Base-by-base conservation (phyloP, 169 alveolate genomes). In the Plasmodium gonderi region DNA sequence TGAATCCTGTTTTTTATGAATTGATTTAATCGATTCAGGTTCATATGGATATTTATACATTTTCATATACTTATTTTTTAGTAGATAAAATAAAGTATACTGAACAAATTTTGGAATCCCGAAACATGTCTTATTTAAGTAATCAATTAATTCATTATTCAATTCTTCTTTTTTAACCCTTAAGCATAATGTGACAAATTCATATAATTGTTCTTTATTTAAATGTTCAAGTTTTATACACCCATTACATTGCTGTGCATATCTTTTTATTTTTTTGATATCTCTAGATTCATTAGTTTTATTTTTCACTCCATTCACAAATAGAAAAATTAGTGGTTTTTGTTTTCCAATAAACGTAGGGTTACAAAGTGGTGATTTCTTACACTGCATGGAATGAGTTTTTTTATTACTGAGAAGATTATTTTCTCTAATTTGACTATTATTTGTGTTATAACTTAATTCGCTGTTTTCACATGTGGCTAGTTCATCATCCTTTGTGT, bases 41-140 rank as follows among this genome's bases (percentile, higher is more conserved):
- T 17, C n/a, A 20, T 9, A 68, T 29, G 51, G 49, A 11, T 14
- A 68, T 68, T 40, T 29, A 9, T 68, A 78, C 8, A 78, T 33
- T 49, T 47, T 47, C 3, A 94, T 82, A 23, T 92, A 89, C 17
- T 77, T 91, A 77, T 91, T 94, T 40, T 78, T 87, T 51, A 94
- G 54, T 4, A 94, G 67, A 60, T 91, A 94, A 60, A 82, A 91
- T 40, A 94, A 51, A 20, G 96, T 94, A 36, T 91, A 79, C 69
- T 91, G 92, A 0, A 94, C 92, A 77, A 91, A 94, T 44, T 94
- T 92, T 0, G 96, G 96, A 20, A 94, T 83, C 12, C 96, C 96
- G 77, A 92, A 94, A 54, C 95, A 94, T 0, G 91, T 90, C 40
- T 94, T 80, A 33, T 94, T 75, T 6, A 94, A 85, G 74, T 94